Base-by-base conservation (phyloP, 805 yeast species). In the Metschnikowia shivogae region DNA sequence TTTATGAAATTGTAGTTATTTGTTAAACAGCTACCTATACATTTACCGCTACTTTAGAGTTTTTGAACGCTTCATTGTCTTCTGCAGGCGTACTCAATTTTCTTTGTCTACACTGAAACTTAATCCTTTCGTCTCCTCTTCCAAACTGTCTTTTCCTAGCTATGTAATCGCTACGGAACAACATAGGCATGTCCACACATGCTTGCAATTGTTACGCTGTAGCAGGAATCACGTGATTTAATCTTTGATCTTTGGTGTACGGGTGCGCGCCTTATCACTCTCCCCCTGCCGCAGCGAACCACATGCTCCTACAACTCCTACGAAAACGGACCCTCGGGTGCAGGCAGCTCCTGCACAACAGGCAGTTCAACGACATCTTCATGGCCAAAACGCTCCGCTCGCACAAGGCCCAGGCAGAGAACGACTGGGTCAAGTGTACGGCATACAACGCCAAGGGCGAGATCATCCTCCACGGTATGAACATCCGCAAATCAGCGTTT, bases 401-500 rank as follows among this genome's bases (percentile, higher is more conserved):
- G 6, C 47, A 44, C 26, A 54, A 52, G 40, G 37, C 55, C 6
- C 55, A 45, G 31, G 45, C 54, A 12, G 68, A 61, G n/a, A 61
- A 57, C 36, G 76, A 69, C 43, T 57, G 64, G 42, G 65, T 72
- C 27, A 47, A 77, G 48, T 77, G 82, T 50, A 72, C 81, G 1
- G 71, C 73, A n/a, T 77, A 78, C 54, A 73, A 78, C 54, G 43
- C 53, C 12, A 43, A 56, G 1, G 84, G 84, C 1, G 62, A 71
- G 35, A 66, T 72, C 51, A 58, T 68, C 5, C 64, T 67, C 17
- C 75, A 73, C 36, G 70, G 80, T 7, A 66, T 74, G 34, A 81
- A 74, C 36, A 57, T 71, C 22, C 65, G 68, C 44, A 67, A 74
- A 40, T 62, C 60, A 36, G 73, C 69, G 36, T 67, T 79, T 42